A percentile compares a stretch with the other conserved stretches of the same genome.
Conservation (phyloP, 257 asterid species). For the Dorcoceras hygrometricum region DNA sequence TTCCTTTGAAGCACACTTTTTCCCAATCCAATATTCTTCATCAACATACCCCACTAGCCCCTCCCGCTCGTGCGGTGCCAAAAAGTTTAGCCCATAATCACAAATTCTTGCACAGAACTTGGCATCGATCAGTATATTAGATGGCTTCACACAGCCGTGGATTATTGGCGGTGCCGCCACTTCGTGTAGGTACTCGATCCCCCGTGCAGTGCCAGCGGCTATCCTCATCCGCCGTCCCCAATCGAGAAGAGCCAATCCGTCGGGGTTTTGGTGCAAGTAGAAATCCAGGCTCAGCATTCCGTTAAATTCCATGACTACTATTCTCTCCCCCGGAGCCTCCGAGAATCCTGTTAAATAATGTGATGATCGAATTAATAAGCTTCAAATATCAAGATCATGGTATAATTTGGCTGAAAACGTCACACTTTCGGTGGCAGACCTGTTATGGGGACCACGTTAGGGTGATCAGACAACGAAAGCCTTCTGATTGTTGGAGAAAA, state of each 20-base stretch:
- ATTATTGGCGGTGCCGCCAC: conserved; percentile 53
- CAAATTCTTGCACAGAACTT: conserved; percentile 56
- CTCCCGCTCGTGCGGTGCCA: conserved; percentile 44
- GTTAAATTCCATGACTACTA: conserved; percentile 59
- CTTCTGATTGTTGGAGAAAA: conserved; percentile 58
- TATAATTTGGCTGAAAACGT: neutral
- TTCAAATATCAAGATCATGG: neutral
- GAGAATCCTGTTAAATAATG: conserved; percentile 67
- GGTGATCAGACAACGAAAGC: conserved; percentile 67
- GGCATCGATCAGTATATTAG: conserved; percentile 64
- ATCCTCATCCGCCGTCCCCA: conserved; percentile 64
- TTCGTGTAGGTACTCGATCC: conserved; percentile 71
- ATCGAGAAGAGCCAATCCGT: conserved; percentile 55
- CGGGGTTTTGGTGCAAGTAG: conserved; percentile 57
- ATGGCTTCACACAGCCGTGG: conserved; percentile 81
- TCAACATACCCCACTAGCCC: conserved; percentile 65
- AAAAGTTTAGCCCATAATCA: conserved; percentile 70
- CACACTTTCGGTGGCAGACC: conserved; percentile 29
- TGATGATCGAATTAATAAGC: neutral
- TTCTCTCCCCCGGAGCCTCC: conserved; percentile 84
- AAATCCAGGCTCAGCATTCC: conserved; percentile 82
- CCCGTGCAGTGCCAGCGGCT: conserved; percentile 65
- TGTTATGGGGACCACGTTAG: conserved; percentile 57
- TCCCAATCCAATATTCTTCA: conserved; percentile 50
- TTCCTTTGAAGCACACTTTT: conserved; percentile 56